A percentile compares a stretch with the other conserved stretches of the same genome.
phyloP scores from a whole-genome alignment of 1,284 basidiomycete species.

The Clitocybe nebularis region DNA sequence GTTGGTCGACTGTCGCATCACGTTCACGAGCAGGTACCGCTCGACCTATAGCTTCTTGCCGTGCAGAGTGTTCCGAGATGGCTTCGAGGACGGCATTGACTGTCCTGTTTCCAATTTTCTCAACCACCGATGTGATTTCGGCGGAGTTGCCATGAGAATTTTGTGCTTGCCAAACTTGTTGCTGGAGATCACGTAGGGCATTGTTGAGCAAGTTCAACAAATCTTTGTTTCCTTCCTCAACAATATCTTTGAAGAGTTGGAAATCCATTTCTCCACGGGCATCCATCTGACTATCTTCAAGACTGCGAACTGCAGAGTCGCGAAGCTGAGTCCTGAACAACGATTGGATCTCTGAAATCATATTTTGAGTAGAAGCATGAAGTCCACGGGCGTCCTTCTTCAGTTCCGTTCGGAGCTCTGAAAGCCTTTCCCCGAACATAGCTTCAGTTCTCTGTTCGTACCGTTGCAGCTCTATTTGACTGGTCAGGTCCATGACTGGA shows the following conservation, averaged over 20 bases:
- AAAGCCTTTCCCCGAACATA: slow-evolving; percentile 65
- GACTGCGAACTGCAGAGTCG: slow-evolving; percentile 50
- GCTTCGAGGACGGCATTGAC: slow-evolving; percentile 55
- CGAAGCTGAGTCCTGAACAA: slow-evolving; percentile 65
- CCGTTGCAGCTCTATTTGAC: slow-evolving; percentile 54
- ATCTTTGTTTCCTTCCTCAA: slow-evolving; percentile 66
- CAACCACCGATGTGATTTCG: slow-evolving; percentile 41
- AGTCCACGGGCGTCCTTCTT: slow-evolving; percentile 26
- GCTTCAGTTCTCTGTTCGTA: slow-evolving; percentile 55
- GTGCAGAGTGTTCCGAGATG: slow-evolving; percentile 56
- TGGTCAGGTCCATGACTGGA: slow-evolving; percentile 49
- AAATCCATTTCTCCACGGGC: slow-evolving; percentile 74
- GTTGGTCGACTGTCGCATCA: slow-evolving; percentile 52
- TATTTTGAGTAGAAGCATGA: slow-evolving; percentile 48
- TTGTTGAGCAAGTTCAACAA: slow-evolving; percentile 51
- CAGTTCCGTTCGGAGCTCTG: slow-evolving; percentile 40
- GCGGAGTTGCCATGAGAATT: slow-evolving; percentile 17
- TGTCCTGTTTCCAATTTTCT: slow-evolving; percentile 53
- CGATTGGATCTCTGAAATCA: slow-evolving; percentile 62
- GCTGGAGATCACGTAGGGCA: slow-evolving; percentile 46
- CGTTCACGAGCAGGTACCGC: slow-evolving; percentile 44
- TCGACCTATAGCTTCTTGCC: slow-evolving; percentile 50
- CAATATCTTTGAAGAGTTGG: slow-evolving; percentile 64
- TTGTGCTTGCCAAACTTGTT: slow-evolving; percentile 27
- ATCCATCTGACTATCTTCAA: slow-evolving; percentile 66